Evolutionary conservation across 805 yeast genomes (phyloP), one percentile per base, ranked within the genome.

Genomic region (Phaffomyces thermotolerans): DNA sequence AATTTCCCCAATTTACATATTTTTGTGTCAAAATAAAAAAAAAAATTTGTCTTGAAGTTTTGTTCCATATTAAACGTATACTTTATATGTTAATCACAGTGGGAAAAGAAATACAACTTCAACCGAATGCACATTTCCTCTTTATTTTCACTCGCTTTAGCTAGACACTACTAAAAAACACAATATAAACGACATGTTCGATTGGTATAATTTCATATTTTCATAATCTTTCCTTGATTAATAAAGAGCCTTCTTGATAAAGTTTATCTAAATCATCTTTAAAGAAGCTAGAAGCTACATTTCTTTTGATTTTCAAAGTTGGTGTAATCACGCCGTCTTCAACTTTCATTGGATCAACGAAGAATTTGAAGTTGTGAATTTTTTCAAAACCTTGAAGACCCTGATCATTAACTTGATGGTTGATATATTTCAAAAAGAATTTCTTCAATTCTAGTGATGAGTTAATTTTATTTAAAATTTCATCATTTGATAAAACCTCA

Each of bases 281-380:
- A 44, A 67, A 74, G 40, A 58, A 56, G 53, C 63, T 64, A 22
- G 59, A 62, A 15, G 75, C 72, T 36, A 60, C 58, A 6, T 65
- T 62, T 44, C 78, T 59, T 56, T 70, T 69, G 46, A 70, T 56
- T 54, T 71, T 71, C 44, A 70, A 42, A 10, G 84, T 78, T 32
- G 83, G 84, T 6, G 84, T 79, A 37, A 78, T 57, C 4, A 71
- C 68, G 35, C 73, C 73, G 44, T 73, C 72, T 43, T 67, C 76
- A 22, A 74, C 53, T 29, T 65, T 72, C 53, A 77, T 65, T 13
- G 82, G 82, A 52, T 76, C 79, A 47, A 69, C 42, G 25, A 55
- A 68, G 20, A 73, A 50, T 15, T 57, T 47, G 36, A 74, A 46
- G 49, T 77, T 77, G 52, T 71, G 72, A 27, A 78, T 52, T 44